Conservation (phyloP, 2,329 filamentous ascomycete species). For the Phaeosphaeria sp. region DNA sequence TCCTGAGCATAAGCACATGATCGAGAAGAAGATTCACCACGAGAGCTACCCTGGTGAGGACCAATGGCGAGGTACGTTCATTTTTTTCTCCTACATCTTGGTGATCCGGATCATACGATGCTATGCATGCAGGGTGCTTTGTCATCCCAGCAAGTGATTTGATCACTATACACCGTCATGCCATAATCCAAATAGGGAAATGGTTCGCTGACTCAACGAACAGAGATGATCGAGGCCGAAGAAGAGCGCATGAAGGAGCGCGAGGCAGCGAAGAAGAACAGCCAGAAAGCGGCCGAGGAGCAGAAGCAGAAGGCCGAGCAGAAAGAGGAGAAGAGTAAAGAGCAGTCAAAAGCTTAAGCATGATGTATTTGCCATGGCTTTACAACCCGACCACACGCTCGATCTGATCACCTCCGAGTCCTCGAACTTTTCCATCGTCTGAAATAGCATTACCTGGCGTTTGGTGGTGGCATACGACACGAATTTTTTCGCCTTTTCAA, state of each 20-base stretch:
- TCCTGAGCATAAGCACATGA: constrained; percentile 79
- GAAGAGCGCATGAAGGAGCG: constrained; percentile 67
- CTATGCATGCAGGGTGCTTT: constrained; percentile 13
- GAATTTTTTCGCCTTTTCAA: neutral
- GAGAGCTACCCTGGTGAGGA: constrained; percentile 89
- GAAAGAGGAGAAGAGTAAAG: constrained; percentile 21
- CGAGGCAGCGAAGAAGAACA: constrained; percentile 34
- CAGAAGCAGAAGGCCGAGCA: constrained; percentile 27
- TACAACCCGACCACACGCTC: neutral
- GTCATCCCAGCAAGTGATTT: constrained; percentile 9
- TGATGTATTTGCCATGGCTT: neutral
- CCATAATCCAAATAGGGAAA: neutral
- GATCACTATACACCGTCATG: neutral
- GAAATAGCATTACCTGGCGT: constrained; percentile 23
- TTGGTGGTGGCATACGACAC: constrained; percentile 12
- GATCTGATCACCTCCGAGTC: neutral
- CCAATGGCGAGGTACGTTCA: constrained; percentile 80
- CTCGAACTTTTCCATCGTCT: neutral
- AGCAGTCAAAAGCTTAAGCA: constrained; percentile 2
- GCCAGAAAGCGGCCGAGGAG: constrained; percentile 23
- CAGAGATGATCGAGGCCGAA: constrained; percentile 84
- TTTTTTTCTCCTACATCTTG: neutral
- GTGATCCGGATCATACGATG: neutral
- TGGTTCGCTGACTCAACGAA: constrained; percentile 21
- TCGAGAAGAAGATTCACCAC: constrained; percentile 87